These are phyloP conservation scores for Tubosaeta sp. DNA, from an alignment of 768 basidiomycete species.

Conservation along the genomic window DNA sequence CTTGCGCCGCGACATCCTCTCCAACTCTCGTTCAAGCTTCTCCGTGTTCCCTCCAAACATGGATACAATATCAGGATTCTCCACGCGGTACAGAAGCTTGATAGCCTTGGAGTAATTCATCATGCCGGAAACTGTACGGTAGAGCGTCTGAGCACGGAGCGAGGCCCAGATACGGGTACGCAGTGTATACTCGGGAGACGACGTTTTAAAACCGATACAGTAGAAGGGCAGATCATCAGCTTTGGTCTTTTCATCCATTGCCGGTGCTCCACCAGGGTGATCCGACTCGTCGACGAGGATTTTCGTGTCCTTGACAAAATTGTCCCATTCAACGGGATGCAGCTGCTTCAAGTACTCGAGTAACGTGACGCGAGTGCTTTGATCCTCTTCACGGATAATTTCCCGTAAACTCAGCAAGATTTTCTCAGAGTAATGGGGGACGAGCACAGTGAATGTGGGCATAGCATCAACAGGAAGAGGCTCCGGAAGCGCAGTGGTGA, in stretches of 20 bases:
- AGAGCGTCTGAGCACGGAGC: constrained; percentile 94
- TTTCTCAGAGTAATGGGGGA: constrained; percentile 99
- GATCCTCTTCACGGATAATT: constrained; percentile 97
- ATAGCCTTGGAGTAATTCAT: constrained; percentile 99
- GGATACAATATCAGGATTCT: constrained; percentile 97
- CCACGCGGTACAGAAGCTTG: constrained; percentile 97
- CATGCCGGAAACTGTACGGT: constrained; percentile 98
- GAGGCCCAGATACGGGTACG: constrained; percentile 99
- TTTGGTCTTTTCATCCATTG: constrained; percentile 75
- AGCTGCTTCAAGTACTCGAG: constrained; percentile 98
- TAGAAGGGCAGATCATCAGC: constrained; percentile 97
- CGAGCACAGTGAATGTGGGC: constrained; percentile 99
- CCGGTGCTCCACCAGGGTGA: constrained; percentile 46
- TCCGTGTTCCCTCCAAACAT: constrained; percentile 96
- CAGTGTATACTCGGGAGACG: constrained; percentile 96
- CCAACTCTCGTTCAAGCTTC: constrained; percentile 90
- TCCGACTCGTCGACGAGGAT: constrained; percentile 91
- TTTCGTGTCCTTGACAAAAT: constrained; percentile 99
- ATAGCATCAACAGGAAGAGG: constrained; percentile 96
- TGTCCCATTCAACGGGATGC: constrained; percentile 99
- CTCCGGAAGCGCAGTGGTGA: constrained; percentile 93
- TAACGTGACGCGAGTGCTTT: constrained; percentile 92
- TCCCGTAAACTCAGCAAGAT: constrained; percentile 94
- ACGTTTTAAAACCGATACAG: constrained; percentile 98
- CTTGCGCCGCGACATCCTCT: constrained; percentile 94